phyloP scores from a whole-genome alignment of 345 rosid species.

The Pseudoturritis turrita region DNA sequence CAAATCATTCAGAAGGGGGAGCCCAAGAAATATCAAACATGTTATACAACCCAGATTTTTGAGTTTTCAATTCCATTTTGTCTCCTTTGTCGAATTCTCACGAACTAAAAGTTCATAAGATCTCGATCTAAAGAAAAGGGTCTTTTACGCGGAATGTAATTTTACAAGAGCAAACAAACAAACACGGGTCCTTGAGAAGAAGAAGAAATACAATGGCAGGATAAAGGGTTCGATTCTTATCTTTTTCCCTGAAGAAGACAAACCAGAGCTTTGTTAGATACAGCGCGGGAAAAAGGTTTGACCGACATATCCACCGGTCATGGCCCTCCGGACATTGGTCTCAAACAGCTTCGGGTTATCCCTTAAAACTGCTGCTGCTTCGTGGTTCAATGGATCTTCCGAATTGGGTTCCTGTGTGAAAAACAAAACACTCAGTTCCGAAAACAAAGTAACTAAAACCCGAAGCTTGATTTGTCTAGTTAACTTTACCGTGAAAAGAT shows the following conservation, averaged over 20 bases:
- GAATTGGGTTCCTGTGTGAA: conserved; percentile 72
- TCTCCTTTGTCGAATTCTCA: conserved; percentile 5
- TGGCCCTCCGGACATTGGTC: conserved; percentile 67
- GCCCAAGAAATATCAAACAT: conserved; percentile 9
- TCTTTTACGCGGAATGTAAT: conserved; percentile 3
- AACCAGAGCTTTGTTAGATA: conserved; percentile 39
- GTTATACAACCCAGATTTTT: conserved; percentile 20
- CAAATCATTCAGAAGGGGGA: neutral
- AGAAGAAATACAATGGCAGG: conserved; percentile 19
- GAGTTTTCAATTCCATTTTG: conserved; percentile 8
- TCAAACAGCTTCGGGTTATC: conserved; percentile 72
- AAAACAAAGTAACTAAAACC: neutral
- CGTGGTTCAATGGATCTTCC: conserved; percentile 95
- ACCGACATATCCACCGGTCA: conserved; percentile 82
- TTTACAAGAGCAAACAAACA: conserved; percentile 27
- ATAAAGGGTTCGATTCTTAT: conserved; percentile 11
- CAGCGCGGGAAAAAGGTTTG: conserved; percentile 66
- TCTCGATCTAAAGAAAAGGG: neutral
- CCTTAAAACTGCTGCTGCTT: conserved; percentile 83
- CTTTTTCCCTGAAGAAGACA: conserved; percentile 19
- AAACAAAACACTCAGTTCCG: neutral
- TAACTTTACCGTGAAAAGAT: conserved; percentile 77
- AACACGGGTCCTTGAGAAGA: conserved; percentile 1
- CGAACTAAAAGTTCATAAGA: conserved; percentile 17
- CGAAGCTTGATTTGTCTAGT: neutral